Evolutionary conservation across 2,329 filamentous ascomycete species (phyloP), one percentile per base, ranked within the genome.

Genomic region (Dactylellina drechsleri): DNA sequence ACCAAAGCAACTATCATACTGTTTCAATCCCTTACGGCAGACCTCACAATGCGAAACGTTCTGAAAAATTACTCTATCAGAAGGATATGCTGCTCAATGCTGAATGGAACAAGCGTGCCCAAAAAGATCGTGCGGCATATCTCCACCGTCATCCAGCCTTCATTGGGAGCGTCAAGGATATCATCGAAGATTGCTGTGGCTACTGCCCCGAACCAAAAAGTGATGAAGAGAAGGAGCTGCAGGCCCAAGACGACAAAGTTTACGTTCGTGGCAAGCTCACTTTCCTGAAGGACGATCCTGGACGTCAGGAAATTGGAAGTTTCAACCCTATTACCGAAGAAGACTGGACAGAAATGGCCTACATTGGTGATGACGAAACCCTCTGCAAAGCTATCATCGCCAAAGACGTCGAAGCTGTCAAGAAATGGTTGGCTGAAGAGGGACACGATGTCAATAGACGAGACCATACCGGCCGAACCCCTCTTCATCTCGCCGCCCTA

Each of bases 301-400:
- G 92, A 16, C 86, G 92, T 66, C 92, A 95, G 82, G 83, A 85
- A 43, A 89, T 90, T 77, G 88, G 88, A 26, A 88, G 85, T 49
- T 60, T 61, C 53, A 70, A 66, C 40, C 62, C 74, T 15, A 61
- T 76, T 13, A 76, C 72, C n/a, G 72, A 76, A 13, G 72, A 70
- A 43, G 72, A 76, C 45, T 76, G 72, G 72, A 76, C 72, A 20
- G 72, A 93, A 77, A 95, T 96, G 92, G 92, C 92, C 0, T 96
- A 96, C 77, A 86, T 96, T 41, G 91, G 92, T 10, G 91, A 93
- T 77, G 93, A 91, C 0, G 88, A 88, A 43, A 85, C 87, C 15
- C 85, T 96, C 1, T 96, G 91, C 79, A 90, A 93, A 79, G 92
- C 91, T 0, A 96, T 96, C 68, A 88, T 93, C 2, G 89, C 93